Evolutionary conservation across 1,139 yeast species (phyloP), one percentile per base, ranked within the genome.

Genomic region (Blastobotrys apis): DNA sequence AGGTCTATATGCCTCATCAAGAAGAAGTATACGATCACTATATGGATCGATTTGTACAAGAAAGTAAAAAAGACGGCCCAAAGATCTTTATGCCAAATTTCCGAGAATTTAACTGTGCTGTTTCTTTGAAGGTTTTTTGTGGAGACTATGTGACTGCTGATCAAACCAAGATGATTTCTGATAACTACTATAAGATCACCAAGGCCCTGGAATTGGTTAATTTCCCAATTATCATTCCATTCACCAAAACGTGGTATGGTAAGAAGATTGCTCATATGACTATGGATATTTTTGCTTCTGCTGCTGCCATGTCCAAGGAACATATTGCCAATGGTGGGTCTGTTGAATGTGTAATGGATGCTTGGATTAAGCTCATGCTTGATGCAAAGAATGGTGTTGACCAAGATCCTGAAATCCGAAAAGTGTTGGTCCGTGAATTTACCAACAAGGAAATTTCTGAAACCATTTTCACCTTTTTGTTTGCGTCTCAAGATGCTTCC

Each of bases 221-320:
- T 72, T 92, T 92, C 79, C 98, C 98, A 53, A 85, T 92, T 58
- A 90, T 92, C 51, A 66, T 92, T 47, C 98, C 98, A 26, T 92
- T 76, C 73, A 88, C 98, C 52, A 92, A 88, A 71, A 84, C 97
- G 36, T 92, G 98, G 98, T 87, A 90, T 68, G 98, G 98, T 55
- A 84, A 85, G 72, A 80, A 76, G 63, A 84, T 90, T 59, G 95
- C 97, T 47, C 95, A 92, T 65, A 78, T 82, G 71, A 87, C 96
- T 31, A 90, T 92, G 97, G 81, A 79, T 60, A 81, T 86, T 59
- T 88, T 92, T 58, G 96, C 81, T 60, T 69, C 68, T 29, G 90
- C 97, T 70, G 95, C 98, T 32, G 88, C 75, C 53, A 77, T 73
- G 77, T 85, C 97, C 47, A 90, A 90, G 66, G 74, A 74, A 48